Conservation (phyloP, 371 early-diverging fungal species). For the Syncephalastrum racemosum region DNA sequence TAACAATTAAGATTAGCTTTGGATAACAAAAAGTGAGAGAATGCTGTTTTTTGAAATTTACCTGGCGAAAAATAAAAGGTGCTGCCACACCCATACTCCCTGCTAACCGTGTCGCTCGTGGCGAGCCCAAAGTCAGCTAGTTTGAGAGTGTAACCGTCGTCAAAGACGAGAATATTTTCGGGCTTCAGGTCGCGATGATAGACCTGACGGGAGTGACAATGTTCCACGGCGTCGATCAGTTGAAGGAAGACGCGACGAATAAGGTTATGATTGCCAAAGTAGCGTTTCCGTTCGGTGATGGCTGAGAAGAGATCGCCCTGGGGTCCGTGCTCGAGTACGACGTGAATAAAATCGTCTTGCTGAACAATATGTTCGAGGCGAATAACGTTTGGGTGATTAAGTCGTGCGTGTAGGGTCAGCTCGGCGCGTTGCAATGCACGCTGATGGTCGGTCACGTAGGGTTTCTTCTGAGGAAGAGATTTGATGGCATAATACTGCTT, state of each 20-base stretch:
- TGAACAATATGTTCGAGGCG: constrained; percentile 69
- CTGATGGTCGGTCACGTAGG: constrained; percentile 34
- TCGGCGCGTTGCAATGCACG: constrained; percentile 70
- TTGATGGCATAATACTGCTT: constrained; percentile 63
- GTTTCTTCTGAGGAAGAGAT: constrained; percentile 49
- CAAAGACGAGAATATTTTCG: constrained; percentile 63
- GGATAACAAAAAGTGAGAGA: constrained; percentile 5
- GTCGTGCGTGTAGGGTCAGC: constrained; percentile 65
- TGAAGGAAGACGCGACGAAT: constrained; percentile 62
- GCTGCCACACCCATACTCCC: constrained; percentile 89
- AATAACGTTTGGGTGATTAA: constrained; percentile 75
- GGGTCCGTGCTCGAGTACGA: constrained; percentile 71
- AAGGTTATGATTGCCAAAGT: constrained; percentile 46
- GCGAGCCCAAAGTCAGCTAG: constrained; percentile 95
- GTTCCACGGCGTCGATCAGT: constrained; percentile 56
- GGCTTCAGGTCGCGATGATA: constrained; percentile 80
- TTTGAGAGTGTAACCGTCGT: constrained; percentile 59
- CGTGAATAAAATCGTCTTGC: constrained; percentile 57
- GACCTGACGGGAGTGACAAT: constrained; percentile 57
- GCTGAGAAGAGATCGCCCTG: constrained; percentile 71
- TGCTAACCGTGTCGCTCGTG: constrained; percentile 70
- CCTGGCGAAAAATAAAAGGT: constrained; percentile 92
- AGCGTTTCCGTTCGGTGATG: constrained; percentile 59
- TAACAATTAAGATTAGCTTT: background rate
- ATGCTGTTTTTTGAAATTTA: constrained; percentile 18